These are phyloP conservation scores for Oryza glumipatula DNA, from an alignment of 176 grass and related monocot species.

Conservation along the genomic window DNA sequence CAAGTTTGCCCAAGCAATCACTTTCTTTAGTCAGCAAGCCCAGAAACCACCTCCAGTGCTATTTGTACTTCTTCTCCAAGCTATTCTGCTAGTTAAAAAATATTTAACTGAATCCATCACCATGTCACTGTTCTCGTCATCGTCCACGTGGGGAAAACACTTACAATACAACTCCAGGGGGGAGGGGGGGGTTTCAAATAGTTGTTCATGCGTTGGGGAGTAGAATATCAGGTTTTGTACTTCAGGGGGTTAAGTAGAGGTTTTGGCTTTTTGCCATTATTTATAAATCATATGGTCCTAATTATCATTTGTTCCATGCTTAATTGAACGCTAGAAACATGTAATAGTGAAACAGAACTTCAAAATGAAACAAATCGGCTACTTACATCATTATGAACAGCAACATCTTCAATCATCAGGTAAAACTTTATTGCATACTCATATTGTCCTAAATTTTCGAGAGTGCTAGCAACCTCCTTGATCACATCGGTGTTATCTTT, in stretches of 20 bases:
- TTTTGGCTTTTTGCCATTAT: background rate
- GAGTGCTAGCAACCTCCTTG: constrained; percentile 61
- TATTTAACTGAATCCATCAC: no score
- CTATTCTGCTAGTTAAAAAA: background rate
- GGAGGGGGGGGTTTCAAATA: background rate
- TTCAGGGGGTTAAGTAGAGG: background rate
- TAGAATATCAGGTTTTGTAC: background rate
- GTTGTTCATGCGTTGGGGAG: background rate
- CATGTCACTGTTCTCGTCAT: no score
- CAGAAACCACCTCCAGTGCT: background rate
- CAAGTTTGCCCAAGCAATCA: background rate
- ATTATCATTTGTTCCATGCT: background rate
- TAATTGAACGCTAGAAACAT: background rate
- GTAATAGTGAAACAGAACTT: background rate
- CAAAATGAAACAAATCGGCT: constrained; percentile 10
- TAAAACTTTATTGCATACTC: constrained; percentile 86
- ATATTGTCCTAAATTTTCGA: constrained; percentile 66
- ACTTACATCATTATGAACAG: constrained; percentile 65
- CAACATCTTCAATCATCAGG: constrained; percentile 53
- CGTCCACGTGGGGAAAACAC: no score
- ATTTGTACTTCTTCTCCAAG: background rate
- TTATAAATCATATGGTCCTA: background rate
- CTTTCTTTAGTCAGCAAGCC: background rate
- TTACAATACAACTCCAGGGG: background rate
- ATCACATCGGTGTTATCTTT: constrained; percentile 58